Evolutionary conservation across 768 basidiomycete species (phyloP).

Genomic region (Rhizopogon vesiculosus): DNA sequence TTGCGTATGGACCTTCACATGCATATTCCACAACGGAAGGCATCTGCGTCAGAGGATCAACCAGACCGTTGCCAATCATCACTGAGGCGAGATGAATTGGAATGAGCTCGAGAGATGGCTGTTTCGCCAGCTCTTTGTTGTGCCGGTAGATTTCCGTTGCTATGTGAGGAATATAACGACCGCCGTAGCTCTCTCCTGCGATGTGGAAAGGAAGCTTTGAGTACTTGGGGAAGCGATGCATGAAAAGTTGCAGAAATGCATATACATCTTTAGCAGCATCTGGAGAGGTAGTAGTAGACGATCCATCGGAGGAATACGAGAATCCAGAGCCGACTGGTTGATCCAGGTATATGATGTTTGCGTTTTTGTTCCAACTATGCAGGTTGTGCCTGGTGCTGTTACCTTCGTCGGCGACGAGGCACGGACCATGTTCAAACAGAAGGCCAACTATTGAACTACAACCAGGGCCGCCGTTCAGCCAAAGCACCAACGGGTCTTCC

Average conservation of each 20-base stretch:
- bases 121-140: slow-evolving; percentile 25
- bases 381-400: slow-evolving; percentile 26
- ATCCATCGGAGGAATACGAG: slow-evolving; percentile 35
- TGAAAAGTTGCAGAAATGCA: slow-evolving; percentile 30
- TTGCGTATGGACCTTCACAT: slow-evolving; percentile 33
- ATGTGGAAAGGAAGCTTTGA: slow-evolving; percentile 25
- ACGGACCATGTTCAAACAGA: slow-evolving; percentile 22
- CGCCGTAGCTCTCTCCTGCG: slow-evolving; percentile 30
- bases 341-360: slow-evolving; percentile 29
- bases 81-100: slow-evolving; percentile 39
- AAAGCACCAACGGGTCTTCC: slow-evolving; percentile 22
- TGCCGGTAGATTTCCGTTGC: slow-evolving; percentile 40
- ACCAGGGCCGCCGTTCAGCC: slow-evolving; percentile 30
- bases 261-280: slow-evolving; percentile 30
- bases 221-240: slow-evolving; percentile 27
- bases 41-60: slow-evolving; percentile 42
- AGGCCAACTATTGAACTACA: slow-evolving; percentile 21
- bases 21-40: slow-evolving; percentile 39
- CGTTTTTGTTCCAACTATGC: slow-evolving; percentile 38
- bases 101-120: slow-evolving; percentile 20
- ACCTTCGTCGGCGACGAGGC: slow-evolving; percentile 13
- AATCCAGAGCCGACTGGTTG: slow-evolving; percentile 41
- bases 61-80: slow-evolving; percentile 46
- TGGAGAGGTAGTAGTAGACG: slow-evolving; percentile 18
- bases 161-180: slow-evolving; percentile 42